These are phyloP conservation scores for Cordyceps tenuipes DNA, from an alignment of 2,329 filamentous ascomycete genomes.

Conservation along the genomic window DNA sequence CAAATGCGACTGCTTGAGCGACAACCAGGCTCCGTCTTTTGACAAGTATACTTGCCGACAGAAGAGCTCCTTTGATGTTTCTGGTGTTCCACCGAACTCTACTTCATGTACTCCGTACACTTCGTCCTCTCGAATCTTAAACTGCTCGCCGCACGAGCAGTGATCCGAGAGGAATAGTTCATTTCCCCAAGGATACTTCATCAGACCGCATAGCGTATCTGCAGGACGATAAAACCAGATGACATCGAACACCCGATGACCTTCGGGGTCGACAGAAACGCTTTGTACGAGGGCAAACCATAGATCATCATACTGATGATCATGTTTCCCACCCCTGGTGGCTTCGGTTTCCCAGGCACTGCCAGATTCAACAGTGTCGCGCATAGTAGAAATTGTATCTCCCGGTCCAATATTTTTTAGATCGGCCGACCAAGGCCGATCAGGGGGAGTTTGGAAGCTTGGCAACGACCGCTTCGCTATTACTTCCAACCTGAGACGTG, in stretches of 20 bases:
- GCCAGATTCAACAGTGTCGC: conserved; percentile 36
- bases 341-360: conserved; percentile 49
- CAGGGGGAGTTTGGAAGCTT: neutral
- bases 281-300: conserved; percentile 67
- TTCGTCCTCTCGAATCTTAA: conserved; percentile 44
- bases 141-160: conserved; percentile 54
- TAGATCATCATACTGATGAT: conserved; percentile 46
- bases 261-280: conserved; percentile 31
- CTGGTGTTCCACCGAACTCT: conserved; percentile 45
- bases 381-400: conserved; percentile 40
- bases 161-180: conserved; percentile 72
- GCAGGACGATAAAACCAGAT: conserved; percentile 66
- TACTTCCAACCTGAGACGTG: conserved; percentile 22
- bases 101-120: conserved; percentile 51
- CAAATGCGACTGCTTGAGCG: conserved; percentile 46
- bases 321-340: conserved; percentile 32
- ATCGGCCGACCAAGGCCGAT: conserved; percentile 8
- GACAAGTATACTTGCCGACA: conserved; percentile 62
- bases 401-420: conserved; percentile 31
- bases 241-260: conserved; percentile 46
- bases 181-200: conserved; percentile 60
- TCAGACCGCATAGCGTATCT: conserved; percentile 61
- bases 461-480: conserved; percentile 15
- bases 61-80: conserved; percentile 47
- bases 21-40: conserved; percentile 52